These are phyloP conservation scores for Pachysandra terminalis DNA, from an alignment of 164 flowering plant species.

Conservation along the genomic window DNA sequence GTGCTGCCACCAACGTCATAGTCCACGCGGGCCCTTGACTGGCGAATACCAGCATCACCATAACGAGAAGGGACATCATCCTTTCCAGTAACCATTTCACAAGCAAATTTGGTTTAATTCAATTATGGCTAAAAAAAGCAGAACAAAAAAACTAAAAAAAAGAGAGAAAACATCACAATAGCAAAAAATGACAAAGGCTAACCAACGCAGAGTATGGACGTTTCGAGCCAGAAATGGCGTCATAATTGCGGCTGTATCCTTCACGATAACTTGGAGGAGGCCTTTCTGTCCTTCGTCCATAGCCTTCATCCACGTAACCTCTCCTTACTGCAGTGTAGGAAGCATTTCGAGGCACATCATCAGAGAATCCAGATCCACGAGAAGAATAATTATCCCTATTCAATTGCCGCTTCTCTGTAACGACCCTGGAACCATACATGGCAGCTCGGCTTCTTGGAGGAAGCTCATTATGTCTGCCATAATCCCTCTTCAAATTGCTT, in stretches of 20 bases:
- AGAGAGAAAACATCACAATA: background rate
- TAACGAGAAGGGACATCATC: constrained; percentile 87
- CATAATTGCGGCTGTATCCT: constrained; percentile 74
- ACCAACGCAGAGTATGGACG: constrained; percentile 84
- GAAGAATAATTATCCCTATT: constrained; percentile 71
- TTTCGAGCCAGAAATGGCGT: constrained; percentile 78
- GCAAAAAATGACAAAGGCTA: constrained; percentile 16
- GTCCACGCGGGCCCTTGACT: constrained; percentile 87
- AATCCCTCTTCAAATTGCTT: constrained; percentile 77
- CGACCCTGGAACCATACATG: constrained; percentile 55
- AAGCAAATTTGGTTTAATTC: too few relatives aligned
- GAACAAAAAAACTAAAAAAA: background rate
- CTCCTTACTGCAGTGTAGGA: constrained; percentile 63
- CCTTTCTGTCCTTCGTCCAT: constrained; percentile 76
- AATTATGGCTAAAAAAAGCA: too few relatives aligned
- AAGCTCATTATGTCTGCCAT: constrained; percentile 62
- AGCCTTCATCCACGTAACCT: constrained; percentile 74
- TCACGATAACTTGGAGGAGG: constrained; percentile 78
- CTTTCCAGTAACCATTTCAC: constrained; percentile 32
- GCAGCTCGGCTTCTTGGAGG: constrained; percentile 72
- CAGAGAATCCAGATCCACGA: constrained; percentile 65
- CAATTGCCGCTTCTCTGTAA: constrained; percentile 59
- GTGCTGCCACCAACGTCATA: constrained; percentile 56
- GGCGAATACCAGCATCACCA: constrained; percentile 70
- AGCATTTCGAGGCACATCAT: constrained; percentile 45